Percentiles rank a stretch among this genome's conserved stretches.
Conservation (phyloP, 192 early-diverging fungal genomes). For the Podila epigama region DNA sequence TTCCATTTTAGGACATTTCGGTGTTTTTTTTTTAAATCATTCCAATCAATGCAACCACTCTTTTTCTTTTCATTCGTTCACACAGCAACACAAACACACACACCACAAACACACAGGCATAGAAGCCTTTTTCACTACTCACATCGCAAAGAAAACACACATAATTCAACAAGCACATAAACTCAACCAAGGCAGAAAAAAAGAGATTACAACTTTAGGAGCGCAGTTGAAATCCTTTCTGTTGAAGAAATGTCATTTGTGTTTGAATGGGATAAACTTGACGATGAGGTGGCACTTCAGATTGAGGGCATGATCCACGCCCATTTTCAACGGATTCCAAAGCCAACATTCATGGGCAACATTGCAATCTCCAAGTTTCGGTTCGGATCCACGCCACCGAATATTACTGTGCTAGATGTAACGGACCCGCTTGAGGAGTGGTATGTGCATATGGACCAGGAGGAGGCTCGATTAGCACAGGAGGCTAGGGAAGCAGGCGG, state of each 20-base stretch:
- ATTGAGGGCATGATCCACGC: slow-evolving; percentile 71
- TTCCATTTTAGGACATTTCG: neutral
- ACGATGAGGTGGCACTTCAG: slow-evolving; percentile 66
- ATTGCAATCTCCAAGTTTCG: slow-evolving; percentile 70
- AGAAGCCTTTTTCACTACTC: too few relatives aligned
- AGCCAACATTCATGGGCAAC: slow-evolving; percentile 76
- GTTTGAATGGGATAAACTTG: slow-evolving; percentile 75
- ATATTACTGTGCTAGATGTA: slow-evolving; percentile 72
- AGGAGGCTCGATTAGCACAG: slow-evolving; percentile 46
- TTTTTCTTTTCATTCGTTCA: neutral
- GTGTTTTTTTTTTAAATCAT: neutral
- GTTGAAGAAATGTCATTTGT: slow-evolving; percentile 84
- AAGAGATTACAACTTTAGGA: too few relatives aligned
- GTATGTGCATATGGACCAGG: slow-evolving; percentile 67
- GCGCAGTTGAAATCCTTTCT: too few relatives aligned
- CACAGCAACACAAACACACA: too few relatives aligned
- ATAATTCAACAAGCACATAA: neutral
- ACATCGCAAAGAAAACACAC: too few relatives aligned
- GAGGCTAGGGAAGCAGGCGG: slow-evolving; percentile 44
- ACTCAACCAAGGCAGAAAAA: neutral
- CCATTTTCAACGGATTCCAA: slow-evolving; percentile 65
- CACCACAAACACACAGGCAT: too few relatives aligned
- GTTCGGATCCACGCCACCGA: slow-evolving; percentile 74
- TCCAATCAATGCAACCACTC: neutral
- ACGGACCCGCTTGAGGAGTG: slow-evolving; percentile 82